These are phyloP conservation scores for Fusarium siculi DNA, from an alignment of 2,329 filamentous ascomycete species.

Conservation along the genomic window DNA sequence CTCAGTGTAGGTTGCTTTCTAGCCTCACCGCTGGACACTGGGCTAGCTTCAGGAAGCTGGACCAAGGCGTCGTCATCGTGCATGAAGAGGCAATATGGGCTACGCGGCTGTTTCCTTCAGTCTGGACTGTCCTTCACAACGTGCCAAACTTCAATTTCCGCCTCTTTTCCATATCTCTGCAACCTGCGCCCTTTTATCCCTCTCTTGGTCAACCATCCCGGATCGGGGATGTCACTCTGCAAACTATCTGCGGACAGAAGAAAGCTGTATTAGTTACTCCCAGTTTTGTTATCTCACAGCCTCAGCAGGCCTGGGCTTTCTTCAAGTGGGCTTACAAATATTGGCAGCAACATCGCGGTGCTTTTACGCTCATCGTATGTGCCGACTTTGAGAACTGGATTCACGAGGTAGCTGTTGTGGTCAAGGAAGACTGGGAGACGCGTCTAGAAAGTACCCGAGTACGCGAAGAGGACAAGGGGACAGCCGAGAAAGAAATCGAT, in stretches of 20 bases:
- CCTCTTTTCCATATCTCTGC: constrained; percentile 51
- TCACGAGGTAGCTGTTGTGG: constrained; percentile 41
- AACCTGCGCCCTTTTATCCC: constrained; percentile 29
- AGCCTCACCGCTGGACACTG: constrained; percentile 58
- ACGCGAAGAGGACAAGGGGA: not conserved
- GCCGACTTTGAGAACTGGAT: constrained; percentile 46
- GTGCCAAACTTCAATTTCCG: constrained; percentile 50
- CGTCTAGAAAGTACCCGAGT: not conserved
- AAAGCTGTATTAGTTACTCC: constrained; percentile 54
- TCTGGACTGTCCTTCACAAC: constrained; percentile 49
- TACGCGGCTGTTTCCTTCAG: constrained; percentile 53
- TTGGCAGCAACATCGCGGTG: constrained; percentile 19
- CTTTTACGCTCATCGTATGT: constrained; percentile 46
- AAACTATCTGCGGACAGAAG: constrained; percentile 47
- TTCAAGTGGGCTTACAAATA: constrained; percentile 50
- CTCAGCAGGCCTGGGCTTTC: constrained; percentile 48
- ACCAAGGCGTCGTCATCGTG: constrained; percentile 53
- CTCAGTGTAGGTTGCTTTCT: constrained; percentile 55
- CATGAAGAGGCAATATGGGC: constrained; percentile 55
- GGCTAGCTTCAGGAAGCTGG: constrained; percentile 53
- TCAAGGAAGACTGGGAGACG: not conserved
- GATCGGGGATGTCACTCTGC: constrained; percentile 42
- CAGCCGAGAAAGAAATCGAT: constrained; percentile 19
- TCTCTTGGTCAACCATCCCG: not conserved
- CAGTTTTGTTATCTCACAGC: constrained; percentile 55